Evolutionary conservation across 768 basidiomycete genomes (phyloP).

Genomic region (Amanita molliuscula): DNA sequence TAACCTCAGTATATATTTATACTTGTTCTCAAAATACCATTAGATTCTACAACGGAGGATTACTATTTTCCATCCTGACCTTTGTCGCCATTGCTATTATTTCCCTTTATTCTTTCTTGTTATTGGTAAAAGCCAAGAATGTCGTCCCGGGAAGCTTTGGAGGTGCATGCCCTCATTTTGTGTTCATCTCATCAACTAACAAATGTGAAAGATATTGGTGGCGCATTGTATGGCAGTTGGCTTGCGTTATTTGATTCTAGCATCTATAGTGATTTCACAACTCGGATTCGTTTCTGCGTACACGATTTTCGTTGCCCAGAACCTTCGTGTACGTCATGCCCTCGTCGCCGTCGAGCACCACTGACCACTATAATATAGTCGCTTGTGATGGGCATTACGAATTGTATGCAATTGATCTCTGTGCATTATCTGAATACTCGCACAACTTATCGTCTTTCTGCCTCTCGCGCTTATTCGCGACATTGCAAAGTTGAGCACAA

Average conservation of each 20-base stretch:
- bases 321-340: constrained; percentile 41
- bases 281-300: constrained; percentile 86
- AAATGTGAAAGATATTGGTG: constrained; percentile 70
- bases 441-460: constrained; percentile 79
- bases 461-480: constrained; percentile 87
- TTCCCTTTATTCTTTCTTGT: constrained; percentile 88
- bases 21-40: neutral
- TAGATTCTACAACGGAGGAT: constrained; percentile 92
- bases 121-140: constrained; percentile 80
- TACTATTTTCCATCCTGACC: constrained; percentile 76
- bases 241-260: constrained; percentile 89
- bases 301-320: constrained; percentile 92
- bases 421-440: constrained; percentile 74
- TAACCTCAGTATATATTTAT: constrained; percentile 3
- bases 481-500: constrained; percentile 88
- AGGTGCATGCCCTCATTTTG: constrained; percentile 32
- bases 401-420: constrained; percentile 58
- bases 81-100: constrained; percentile 76
- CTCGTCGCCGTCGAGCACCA: neutral
- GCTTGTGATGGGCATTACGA: constrained; percentile 71
- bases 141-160: constrained; percentile 90
- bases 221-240: constrained; percentile 81
- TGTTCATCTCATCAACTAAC: neutral
- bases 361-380: constrained; percentile 35
- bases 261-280: constrained; percentile 83